Base-by-base conservation (phyloP, 768 basidiomycete genomes). In the Mycena floridula region DNA sequence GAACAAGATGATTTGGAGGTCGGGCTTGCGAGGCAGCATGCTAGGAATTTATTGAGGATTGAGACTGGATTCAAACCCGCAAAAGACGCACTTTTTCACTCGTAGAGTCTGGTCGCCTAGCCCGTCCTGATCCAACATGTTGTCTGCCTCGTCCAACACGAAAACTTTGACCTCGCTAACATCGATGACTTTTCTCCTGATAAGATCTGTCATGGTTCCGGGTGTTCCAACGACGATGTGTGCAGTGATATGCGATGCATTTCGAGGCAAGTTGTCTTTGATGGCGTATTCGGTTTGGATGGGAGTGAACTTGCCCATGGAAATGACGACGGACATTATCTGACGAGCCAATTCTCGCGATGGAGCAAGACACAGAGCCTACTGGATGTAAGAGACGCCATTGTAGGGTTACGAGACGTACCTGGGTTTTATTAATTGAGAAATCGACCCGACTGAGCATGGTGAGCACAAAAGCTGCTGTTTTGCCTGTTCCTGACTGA, bases 401-500 rank as follows among this genome's bases (percentile, higher is more conserved):
- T 21, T 22, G 32, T 22, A 27, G 12, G 23, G 18, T 37, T 21
- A 4, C 37, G 16, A 25, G 50, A 53, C 24, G 42, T 44, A 90
- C 93, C 66, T 97, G 95, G 20, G 93, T 86, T 50, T 85, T 83
- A 51, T 86, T 77, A 37, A 82, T 69, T 18, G 78, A 72, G 54
- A 85, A 94, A 64, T 97, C 91, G 38, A 98, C 76, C 30, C 95
- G 82, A 59, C 88, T 93, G 13, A 98, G 76, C 94, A 99, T 98
- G 9, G 95, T 94, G 40, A 99, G 73, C 11, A 93, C 90, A 61
- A 99, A 99, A 8, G 96, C 96, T 4, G 96, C 96, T 2, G 96
- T 98, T 70, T 99, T 99, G 40, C 96, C 96, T 7, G 96, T 99
- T 28, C 96, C 96, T 25, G 96, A 98, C 58, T 99, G 96, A 42